Base-by-base conservation (phyloP, 2,329 filamentous ascomycete species). In the Sporothrix curviconia region DNA sequence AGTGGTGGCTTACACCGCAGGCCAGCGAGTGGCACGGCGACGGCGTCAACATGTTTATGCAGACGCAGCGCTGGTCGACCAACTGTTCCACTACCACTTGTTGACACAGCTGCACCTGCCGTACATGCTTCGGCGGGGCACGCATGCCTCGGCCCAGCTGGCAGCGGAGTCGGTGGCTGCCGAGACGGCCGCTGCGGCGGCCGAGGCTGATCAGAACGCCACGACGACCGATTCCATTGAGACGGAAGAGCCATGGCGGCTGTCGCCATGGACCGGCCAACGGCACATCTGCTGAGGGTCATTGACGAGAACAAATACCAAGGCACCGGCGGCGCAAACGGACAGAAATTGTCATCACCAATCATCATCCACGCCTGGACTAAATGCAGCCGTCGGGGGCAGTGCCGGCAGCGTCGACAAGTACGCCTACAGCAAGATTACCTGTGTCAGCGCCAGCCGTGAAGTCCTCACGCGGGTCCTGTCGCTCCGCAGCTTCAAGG, bases 101-200 rank as follows among this genome's bases (percentile, higher is more conserved):
- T 61, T 78, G 9, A 66, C 68, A 3, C 74, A 73, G 53, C 67
- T 77, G 5, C 76, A 79, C 62, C 62, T 78, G 2, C 77, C 77
- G 1, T 75, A 74, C 58, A 68, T 79, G 60, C 65, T 77, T 4
- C 65, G 65, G 1, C 59, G 68, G 11, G 40, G 47, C 22, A 14
- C 30, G 12, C 17, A 2, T 25, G 25, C n/a, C 22, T 12, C 30
- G 11, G 44, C 30, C 24, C 44, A 12, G 15, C 32, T 30, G 24
- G 37, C 37, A 7, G 55, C 22, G 19, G 28, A n/a, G 7, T 7
- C 37, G 3, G 28, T 28, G 2, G 28, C 24, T 7, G 15, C 24
- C 9, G 50, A 42, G 1, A 37, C 28, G 12, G 24, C 36, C 11
- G 15, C 3, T 2, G 42, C 34, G 3, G 32, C 22, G 14, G 17